Evolutionary conservation across 352 stramenopile species (phyloP).

Genomic region (Globisporangium spiculum): DNA sequence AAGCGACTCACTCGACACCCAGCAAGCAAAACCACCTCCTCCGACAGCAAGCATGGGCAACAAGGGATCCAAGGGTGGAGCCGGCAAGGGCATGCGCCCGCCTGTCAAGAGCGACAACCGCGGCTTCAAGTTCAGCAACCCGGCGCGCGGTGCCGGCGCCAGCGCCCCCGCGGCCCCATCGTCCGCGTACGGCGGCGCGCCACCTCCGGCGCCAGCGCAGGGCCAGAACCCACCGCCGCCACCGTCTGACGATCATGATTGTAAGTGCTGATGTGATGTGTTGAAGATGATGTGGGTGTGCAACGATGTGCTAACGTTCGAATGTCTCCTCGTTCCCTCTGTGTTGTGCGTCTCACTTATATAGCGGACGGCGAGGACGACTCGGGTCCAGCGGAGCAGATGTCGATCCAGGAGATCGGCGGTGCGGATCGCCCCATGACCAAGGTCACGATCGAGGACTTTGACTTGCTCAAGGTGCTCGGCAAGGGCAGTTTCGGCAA

Average conservation of each 20-base stretch:
- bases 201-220: conserved; percentile 19
- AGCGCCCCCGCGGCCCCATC: conserved; percentile 76
- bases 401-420: conserved; percentile 83
- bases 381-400: conserved; percentile 73
- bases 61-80: conserved; percentile 79
- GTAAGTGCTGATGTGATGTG: conserved; percentile 30
- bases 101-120: conserved; percentile 85
- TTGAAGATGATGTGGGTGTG: background rate
- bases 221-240: conserved; percentile 6
- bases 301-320: background rate
- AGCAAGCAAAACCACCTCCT: background rate
- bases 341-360: conserved; percentile 13
- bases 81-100: conserved; percentile 55
- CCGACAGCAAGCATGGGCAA: conserved; percentile 58
- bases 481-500: conserved; percentile 96
- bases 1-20: conserved; percentile 10
- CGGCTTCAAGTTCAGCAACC: conserved; percentile 70
- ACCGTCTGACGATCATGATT: conserved; percentile 49
- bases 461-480: conserved; percentile 93
- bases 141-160: conserved; percentile 59
- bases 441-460: conserved; percentile 91
- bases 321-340: conserved; percentile 1
- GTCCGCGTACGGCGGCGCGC: conserved; percentile 13
- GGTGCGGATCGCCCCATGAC: conserved; percentile 48
- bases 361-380: conserved; percentile 77